A percentile compares a stretch with the other conserved stretches of the same genome.
These are phyloP conservation scores for Pistacia vera DNA, from an alignment of 345 rosid genomes.

Conservation along the genomic window DNA sequence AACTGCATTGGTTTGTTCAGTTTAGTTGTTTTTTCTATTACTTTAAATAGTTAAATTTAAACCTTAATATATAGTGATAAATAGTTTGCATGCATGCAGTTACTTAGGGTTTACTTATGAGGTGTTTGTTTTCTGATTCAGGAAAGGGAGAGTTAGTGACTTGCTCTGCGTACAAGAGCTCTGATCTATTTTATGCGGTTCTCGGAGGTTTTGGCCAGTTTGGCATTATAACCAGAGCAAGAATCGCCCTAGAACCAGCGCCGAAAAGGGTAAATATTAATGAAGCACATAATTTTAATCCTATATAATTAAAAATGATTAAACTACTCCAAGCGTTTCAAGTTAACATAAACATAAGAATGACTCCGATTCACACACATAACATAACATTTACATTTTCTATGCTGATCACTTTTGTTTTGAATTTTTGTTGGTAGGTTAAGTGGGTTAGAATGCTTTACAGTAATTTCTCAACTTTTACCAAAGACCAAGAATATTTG, in stretches of 20 bases:
- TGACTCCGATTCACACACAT: too few species aligned
- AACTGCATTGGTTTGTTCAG: too few species aligned
- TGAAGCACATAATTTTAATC: not conserved
- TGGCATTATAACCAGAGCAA: conserved; percentile 80
- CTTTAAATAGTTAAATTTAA: not conserved
- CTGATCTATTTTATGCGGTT: conserved; percentile 68
- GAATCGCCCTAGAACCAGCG: conserved; percentile 59
- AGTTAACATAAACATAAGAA: too few species aligned
- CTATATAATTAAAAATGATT: too few species aligned
- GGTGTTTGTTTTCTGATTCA: conserved; percentile 25
- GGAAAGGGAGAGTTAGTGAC: conserved; percentile 67
- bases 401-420: not conserved
- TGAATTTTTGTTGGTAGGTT: conserved; percentile 35
- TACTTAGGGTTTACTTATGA: conserved; percentile 7
- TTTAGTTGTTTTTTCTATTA: too few species aligned
- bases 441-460: conserved; percentile 82
- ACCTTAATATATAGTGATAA: not conserved
- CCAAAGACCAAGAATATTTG: conserved; percentile 63
- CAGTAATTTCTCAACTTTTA: conserved; percentile 57
- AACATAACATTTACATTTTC: too few species aligned
- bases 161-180: conserved; percentile 52
- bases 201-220: conserved; percentile 87
- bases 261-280: conserved; percentile 56
- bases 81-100: conserved; percentile 22
- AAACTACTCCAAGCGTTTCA: too few species aligned